These are phyloP conservation scores for Terana coerulea DNA, from an alignment of 768 basidiomycete genomes.

Conservation along the genomic window DNA sequence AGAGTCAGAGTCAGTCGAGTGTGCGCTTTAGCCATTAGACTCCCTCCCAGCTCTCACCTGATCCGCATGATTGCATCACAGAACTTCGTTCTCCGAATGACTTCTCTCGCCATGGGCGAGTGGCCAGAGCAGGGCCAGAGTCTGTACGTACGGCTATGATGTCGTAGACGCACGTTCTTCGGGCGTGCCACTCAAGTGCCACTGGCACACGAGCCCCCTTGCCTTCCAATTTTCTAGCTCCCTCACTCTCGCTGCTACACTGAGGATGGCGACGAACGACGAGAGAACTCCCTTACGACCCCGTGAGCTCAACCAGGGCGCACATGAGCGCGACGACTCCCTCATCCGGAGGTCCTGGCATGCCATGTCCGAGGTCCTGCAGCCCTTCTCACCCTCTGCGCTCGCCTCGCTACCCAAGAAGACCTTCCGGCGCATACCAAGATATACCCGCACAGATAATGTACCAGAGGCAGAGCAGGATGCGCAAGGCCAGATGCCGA, in stretches of 20 bases:
- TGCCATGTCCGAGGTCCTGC: slow-evolving; percentile 50
- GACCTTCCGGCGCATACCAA: slow-evolving; percentile 30
- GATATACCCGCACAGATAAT: slow-evolving; percentile 68
- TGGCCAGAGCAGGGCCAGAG: no score
- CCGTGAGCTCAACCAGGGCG: slow-evolving; percentile 9
- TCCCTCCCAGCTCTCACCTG: no score
- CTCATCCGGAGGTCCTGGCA: slow-evolving; percentile 60
- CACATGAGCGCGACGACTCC: slow-evolving; percentile 20
- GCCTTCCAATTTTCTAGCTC: background rate
- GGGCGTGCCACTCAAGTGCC: background rate
- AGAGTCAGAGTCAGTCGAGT: no score
- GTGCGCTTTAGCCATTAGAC: no score
- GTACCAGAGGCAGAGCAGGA: slow-evolving; percentile 61
- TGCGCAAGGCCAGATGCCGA: slow-evolving; percentile 50
- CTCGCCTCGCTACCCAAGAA: slow-evolving; percentile 44
- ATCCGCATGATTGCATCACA: no score
- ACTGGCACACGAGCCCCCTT: background rate
- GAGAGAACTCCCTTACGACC: background rate
- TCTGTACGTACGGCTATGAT: background rate
- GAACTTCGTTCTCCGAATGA: no score
- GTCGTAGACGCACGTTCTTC: background rate
- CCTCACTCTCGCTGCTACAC: slow-evolving; percentile 10
- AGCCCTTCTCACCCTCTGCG: slow-evolving; percentile 70
- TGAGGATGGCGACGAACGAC: slow-evolving; percentile 12
- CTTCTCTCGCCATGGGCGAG: no score